phyloP scores from a whole-genome alignment of 176 grass and related monocot genomes.

The Oryza glumipatula region DNA sequence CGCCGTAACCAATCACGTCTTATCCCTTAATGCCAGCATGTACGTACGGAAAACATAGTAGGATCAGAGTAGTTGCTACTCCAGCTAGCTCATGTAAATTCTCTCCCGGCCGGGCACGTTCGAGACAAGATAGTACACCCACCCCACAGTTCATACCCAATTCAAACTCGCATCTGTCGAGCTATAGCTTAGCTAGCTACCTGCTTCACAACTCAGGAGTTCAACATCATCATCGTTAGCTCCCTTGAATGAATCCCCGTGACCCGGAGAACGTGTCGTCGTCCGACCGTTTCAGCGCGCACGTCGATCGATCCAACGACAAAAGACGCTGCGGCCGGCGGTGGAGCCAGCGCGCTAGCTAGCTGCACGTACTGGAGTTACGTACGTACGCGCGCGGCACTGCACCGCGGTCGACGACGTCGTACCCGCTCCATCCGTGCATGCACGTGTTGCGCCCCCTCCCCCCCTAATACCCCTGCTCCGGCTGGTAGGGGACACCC shows the following conservation, averaged over 20 bases:
- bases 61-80: too few relatives aligned
- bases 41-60: background rate
- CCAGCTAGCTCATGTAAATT: background rate
- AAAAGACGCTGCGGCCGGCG: background rate
- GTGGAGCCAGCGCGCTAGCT: background rate
- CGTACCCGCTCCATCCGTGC: background rate
- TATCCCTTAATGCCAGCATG: background rate
- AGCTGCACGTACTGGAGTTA: background rate
- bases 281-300: background rate
- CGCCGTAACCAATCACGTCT: background rate
- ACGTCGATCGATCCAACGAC: background rate
- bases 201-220: background rate
- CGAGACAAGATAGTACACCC: background rate
- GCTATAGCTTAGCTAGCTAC: too few relatives aligned
- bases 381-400: background rate
- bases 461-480: background rate
- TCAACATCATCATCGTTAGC: background rate
- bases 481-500: constrained; percentile 1
- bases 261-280: background rate
- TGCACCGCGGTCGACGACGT: background rate
- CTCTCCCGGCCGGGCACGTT: background rate
- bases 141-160: background rate
- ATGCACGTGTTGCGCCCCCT: background rate
- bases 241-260: background rate
- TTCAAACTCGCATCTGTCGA: background rate